These are phyloP conservation scores for Nemania sp. DNA, from an alignment of 2,329 filamentous ascomycete species.

Conservation along the genomic window DNA sequence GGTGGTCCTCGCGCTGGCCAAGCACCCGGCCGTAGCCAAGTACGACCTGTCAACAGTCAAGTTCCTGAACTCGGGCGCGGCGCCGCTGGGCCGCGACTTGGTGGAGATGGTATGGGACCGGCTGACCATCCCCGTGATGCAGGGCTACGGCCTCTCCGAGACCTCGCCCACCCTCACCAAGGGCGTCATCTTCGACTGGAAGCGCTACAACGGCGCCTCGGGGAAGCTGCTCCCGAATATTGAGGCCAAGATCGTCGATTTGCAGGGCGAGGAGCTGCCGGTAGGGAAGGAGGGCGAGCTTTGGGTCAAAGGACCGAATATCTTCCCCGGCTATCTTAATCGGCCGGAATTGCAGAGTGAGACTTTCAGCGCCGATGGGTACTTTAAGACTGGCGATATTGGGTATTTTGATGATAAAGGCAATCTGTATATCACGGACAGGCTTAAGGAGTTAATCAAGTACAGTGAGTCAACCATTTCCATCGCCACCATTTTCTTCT, in stretches of 20 bases:
- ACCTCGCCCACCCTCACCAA: constrained; percentile 79
- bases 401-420: constrained; percentile 75
- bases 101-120: constrained; percentile 75
- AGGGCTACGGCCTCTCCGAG: constrained; percentile 90
- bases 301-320: constrained; percentile 77
- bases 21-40: constrained; percentile 74
- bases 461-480: constrained; percentile 51
- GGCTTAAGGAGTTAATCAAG: constrained; percentile 70
- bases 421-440: constrained; percentile 89
- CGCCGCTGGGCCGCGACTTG: constrained; percentile 79
- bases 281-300: constrained; percentile 69
- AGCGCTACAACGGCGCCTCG: constrained; percentile 74
- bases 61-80: constrained; percentile 86
- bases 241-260: constrained; percentile 77
- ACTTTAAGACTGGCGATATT: constrained; percentile 89
- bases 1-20: constrained; percentile 77
- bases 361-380: constrained; percentile 75
- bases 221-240: constrained; percentile 79
- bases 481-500: constrained; percentile 26
- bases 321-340: constrained; percentile 79
- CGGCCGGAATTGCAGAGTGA: constrained; percentile 71
- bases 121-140: constrained; percentile 80
- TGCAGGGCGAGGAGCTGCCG: constrained; percentile 58
- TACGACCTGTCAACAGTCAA: constrained; percentile 80
- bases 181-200: constrained; percentile 76